Evolutionary conservation across 2,329 filamentous ascomycete species (phyloP), one percentile per base, ranked within the genome.

Genomic region (Fusarium nurragi): DNA sequence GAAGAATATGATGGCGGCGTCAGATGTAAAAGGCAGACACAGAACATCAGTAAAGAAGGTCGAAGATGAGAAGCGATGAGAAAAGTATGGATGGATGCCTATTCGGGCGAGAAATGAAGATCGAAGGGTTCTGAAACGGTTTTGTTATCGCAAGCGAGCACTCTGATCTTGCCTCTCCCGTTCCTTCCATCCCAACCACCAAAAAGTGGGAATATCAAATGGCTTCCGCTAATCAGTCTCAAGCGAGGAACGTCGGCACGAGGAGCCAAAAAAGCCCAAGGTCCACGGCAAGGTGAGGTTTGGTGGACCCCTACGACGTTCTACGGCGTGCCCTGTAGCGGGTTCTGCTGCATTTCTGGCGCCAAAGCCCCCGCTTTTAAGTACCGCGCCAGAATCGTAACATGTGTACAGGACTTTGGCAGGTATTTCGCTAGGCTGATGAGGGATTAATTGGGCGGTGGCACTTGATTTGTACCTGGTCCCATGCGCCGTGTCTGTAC

Each of bases 71-170:
- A 25, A 44, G 45, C 45, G 57, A 44, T 54, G 37, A 54, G 39
- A 43, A 12, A 41, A 16, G 30, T 48, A 48, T 22, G 12, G 26
- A n/a, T 38, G 52, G 28, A 40, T 57, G 34, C n/a, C 30, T 39
- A 23, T 55, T 48, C 23, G 25, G 32, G 28, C 16, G 45, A 66
- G 45, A 55, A 36, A 45, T 43, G 38, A 64, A 67, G 38, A 67
- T 64, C 50, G 38, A 55, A 55, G 43, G 56, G 58, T 36, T 58
- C 38, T 36, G 46, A 64, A 67, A 64, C 59, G 59, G 46, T 64
- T 60, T 67, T 60, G 64, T 60, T 57, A 67, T 67, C 54, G 49
- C 54, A 55, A 56, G 55, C 55, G 54, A 64, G 54, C 39, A 51
- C 39, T 50, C 21, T 60, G 48, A 66, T 67, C 58, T 66, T 66